Percentiles rank a stretch among this genome's conserved stretches.
These are phyloP conservation scores for Globisporangium middletonii DNA, from an alignment of 352 stramenopile species.

Conservation along the genomic window DNA sequence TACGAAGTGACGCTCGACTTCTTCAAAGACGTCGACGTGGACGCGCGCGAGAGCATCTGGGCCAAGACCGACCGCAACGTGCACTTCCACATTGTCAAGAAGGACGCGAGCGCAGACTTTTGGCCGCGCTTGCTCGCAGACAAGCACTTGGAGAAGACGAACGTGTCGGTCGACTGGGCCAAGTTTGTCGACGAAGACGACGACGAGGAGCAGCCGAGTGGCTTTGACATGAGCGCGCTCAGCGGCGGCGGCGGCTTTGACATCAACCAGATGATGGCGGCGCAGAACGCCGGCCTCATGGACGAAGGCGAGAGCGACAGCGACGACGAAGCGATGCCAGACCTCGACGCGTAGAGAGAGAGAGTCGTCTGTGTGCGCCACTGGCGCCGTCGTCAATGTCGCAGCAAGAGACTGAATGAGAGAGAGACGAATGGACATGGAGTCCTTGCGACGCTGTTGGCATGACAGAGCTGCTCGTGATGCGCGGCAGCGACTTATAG, in stretches of 20 bases:
- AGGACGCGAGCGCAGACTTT: slow-evolving; percentile 91
- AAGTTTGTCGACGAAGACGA: slow-evolving; percentile 97
- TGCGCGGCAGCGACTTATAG: too few relatives aligned
- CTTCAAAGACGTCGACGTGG: slow-evolving; percentile 91
- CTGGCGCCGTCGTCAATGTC: not conserved
- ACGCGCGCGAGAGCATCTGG: slow-evolving; percentile 91
- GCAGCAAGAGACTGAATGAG: not conserved
- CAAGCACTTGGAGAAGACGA: slow-evolving; percentile 96
- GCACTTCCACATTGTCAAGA: slow-evolving; percentile 96
- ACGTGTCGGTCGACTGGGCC: slow-evolving; percentile 95
- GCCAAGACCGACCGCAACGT: slow-evolving; percentile 93
- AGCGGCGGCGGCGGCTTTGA: slow-evolving; percentile 90
- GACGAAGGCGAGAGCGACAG: slow-evolving; percentile 46
- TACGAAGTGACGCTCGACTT: slow-evolving; percentile 96
- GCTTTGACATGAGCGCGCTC: slow-evolving; percentile 86
- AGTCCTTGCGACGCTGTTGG: too few relatives aligned
- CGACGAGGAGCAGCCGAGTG: slow-evolving; percentile 74
- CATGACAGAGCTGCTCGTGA: too few relatives aligned
- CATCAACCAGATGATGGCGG: slow-evolving; percentile 93
- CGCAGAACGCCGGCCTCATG: slow-evolving; percentile 80
- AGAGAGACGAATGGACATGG: not conserved
- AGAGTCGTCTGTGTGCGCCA: not conserved
- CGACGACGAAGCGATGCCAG: slow-evolving; percentile 82
- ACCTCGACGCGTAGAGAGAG: slow-evolving; percentile 53
- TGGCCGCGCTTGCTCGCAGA: slow-evolving; percentile 95